Conservation (phyloP, 2,329 filamentous ascomycete genomes). For the Thielaviopsis populi region DNA sequence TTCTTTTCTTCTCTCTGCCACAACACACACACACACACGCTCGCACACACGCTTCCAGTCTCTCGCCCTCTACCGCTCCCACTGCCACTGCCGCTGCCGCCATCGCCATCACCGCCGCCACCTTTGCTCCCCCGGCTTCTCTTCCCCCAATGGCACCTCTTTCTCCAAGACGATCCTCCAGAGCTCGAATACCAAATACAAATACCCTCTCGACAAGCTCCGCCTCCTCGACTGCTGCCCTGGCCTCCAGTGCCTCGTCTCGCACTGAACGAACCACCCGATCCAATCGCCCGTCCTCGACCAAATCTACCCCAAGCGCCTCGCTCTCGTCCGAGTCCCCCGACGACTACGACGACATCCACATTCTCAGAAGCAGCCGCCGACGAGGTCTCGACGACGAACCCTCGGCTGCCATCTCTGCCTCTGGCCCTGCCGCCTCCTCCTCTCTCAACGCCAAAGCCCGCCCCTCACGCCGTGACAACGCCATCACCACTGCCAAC, state of each 20-base stretch:
- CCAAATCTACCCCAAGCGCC: conserved; percentile 62
- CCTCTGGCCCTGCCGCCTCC: too few species aligned
- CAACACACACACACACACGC: conserved; percentile 13
- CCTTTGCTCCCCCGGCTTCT: conserved; percentile 20
- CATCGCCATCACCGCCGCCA: too few species aligned
- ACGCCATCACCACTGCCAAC: conserved; percentile 23
- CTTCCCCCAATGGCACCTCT: conserved; percentile 40
- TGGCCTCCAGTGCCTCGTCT: conserved; percentile 65
- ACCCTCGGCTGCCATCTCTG: conserved; percentile 12
- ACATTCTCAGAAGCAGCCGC: conserved; percentile 60
- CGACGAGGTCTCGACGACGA: conserved; percentile 59
- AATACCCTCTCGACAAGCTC: conserved; percentile 46
- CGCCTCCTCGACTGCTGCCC: conserved; percentile 30
- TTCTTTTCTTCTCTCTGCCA: conserved; percentile 23
- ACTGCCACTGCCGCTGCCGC: too few species aligned
- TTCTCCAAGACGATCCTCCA: conserved; percentile 75
- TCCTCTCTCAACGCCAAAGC: neutral
- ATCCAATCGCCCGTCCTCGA: conserved; percentile 46
- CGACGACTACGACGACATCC: conserved; percentile 53
- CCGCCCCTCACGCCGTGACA: conserved; percentile 26
- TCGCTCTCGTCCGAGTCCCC: conserved; percentile 56
- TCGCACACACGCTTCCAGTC: conserved; percentile 9
- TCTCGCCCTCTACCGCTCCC: conserved; percentile 23
- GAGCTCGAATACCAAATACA: conserved; percentile 66
- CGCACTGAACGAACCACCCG: conserved; percentile 60